Base-by-base conservation (phyloP, 805 yeast species). In the Lachancea thermotolerans region DNA sequence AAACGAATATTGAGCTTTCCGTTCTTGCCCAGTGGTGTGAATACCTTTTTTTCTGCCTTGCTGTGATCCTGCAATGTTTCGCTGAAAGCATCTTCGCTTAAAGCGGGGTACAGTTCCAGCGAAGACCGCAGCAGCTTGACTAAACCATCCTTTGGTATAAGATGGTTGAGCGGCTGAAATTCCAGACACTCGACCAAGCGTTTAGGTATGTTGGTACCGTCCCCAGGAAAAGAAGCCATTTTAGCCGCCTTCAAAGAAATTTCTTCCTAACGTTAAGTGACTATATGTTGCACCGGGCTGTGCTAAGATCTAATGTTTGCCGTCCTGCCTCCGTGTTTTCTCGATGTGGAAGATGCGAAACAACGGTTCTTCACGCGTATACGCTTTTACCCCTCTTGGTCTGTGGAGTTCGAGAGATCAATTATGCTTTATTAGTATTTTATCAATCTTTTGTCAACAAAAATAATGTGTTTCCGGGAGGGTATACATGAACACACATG, bases 151-250 rank as follows among this genome's bases (percentile, higher is more conserved):
- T 64, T 64, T 2, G 68, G 68, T 2, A 62, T 50, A 33, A 64
- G 44, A 44, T 54, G 51, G 35, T 49, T 54, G 7, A 64, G 35
- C 8, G 67, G 65, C 37, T 55, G 59, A 28, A 39, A 41, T 12
- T 50, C 49, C 10, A 64, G 41, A 10, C 61, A 54, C 12, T 56
- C 64, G 2, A 55, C 21, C n/a, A 61, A 39, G 4, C 56, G 49
- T 39, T 59, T 57, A 10, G 66, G 64, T 8, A 58, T 50, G 25
- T 51, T 46, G 5, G 52, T 43, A 21, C 56, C 41, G 43, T 61
- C 63, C 14, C 64, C 65, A 10, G 66, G 65, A 39, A 49, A 61
- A 5, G 39, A 53, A 32, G 58, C 42, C 62, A 58, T 61, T 27
- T 38, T 43, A 52, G 60, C 60, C 63, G 63, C 60, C 59, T 50